A percentile compares a stretch with the other conserved stretches of the same genome.
Conservation (phyloP, 345 rosid species). For the Murraya koenigii region DNA sequence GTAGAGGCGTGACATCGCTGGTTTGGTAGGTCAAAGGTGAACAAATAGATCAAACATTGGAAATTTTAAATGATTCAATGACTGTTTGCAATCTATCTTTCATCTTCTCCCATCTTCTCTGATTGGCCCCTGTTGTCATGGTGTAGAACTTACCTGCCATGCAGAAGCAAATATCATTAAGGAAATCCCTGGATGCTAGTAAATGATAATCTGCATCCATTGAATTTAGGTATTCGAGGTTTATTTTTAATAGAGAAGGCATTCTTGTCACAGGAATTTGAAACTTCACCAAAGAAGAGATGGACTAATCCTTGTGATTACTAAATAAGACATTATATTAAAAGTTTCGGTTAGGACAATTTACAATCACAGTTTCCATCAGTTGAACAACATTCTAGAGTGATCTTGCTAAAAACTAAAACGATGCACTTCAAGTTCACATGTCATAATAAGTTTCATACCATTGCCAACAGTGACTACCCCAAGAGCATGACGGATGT, state of each 20-base stretch:
- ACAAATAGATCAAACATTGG: constrained; percentile 35
- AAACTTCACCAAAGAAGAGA: no score
- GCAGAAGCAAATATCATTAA: neutral
- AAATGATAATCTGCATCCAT: neutral
- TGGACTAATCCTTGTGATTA: neutral
- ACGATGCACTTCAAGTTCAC: neutral
- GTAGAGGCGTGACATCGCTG: constrained; percentile 1
- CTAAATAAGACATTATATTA: neutral
- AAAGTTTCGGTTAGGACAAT: neutral
- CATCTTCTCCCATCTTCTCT: constrained; percentile 93
- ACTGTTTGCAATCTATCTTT: constrained; percentile 73
- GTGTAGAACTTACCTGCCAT: constrained; percentile 79
- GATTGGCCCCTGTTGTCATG: constrained; percentile 82
- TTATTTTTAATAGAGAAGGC: neutral
- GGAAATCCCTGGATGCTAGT: neutral
- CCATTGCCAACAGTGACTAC: constrained; percentile 72
- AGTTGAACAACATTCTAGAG: neutral
- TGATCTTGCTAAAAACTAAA: neutral
- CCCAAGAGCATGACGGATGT: constrained; percentile 82
- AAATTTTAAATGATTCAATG: constrained; percentile 70
- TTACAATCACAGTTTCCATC: neutral
- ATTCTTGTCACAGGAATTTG: neutral
- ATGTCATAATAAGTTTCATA: constrained; percentile 21
- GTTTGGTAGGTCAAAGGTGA: neutral
- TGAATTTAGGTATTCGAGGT: neutral